Evolutionary conservation across 2,329 filamentous ascomycete species (phyloP), one percentile per base, ranked within the genome.

Genomic region (Epichloe festucae): DNA sequence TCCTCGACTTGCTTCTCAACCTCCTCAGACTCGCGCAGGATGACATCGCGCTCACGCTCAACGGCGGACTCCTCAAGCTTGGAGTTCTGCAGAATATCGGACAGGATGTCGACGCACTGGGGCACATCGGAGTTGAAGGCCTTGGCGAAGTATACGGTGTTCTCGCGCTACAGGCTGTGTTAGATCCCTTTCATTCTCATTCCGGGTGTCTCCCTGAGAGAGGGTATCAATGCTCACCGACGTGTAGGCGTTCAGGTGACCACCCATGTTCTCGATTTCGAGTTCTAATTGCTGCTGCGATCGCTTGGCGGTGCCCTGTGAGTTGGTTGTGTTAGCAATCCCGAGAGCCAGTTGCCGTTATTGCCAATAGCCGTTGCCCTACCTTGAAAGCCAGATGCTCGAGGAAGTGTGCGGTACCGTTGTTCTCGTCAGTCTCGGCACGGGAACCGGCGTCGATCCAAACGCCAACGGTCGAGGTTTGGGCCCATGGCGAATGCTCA

Each of bases 301-400:
- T 73, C 93, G 83, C 77, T 87, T 95, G 72, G 86, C 79, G 61
- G 93, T 98, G 63, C 93, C 93, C 90, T 90, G 51, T 1, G 2
- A 1, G 3, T 19, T 10, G 3, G 17, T 17, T 7, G 2, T 11
- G 46, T 56, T 36, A 57, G 44, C 46, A 47, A 15, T n/a, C 14
- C 14, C 14, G 19, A n/a, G 19, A 19, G 21, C 10, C 36, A 23
- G 39, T 43, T n/a, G 23, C 15, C 17, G 14, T 17, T 14, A 8
- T 42, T 10, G 41, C 8, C 38, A 48, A 31, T 27, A 19, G n/a
- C n/a, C 14, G 44, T 27, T 21, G 49, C 52, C 60, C 62, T 79
- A 95, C 89, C 88, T 98, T 98, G 84, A 98, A 98, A 64, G 94
- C 94, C 72, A 98, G 82, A 78, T 98, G 93, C 81, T 98, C 93